Evolutionary conservation across 257 asterid genomes (phyloP).

Genomic region (Ocimum tenuiflorum): DNA sequence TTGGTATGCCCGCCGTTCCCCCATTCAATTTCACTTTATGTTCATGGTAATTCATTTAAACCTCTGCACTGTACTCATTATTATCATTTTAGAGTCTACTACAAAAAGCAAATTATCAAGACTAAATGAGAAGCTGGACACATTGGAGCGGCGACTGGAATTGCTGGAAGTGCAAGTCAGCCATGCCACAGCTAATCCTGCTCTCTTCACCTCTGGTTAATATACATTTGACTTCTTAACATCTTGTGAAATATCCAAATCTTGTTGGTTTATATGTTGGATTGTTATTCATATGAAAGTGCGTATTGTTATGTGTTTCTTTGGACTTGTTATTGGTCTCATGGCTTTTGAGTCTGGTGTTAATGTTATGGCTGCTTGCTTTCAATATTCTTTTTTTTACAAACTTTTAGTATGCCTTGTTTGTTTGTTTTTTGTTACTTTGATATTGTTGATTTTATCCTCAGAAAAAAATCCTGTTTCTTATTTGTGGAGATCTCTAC

Average conservation of each 20-base stretch:
- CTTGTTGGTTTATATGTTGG: too few relatives aligned
- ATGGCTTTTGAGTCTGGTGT: slow-evolving; percentile 24
- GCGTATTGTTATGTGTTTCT: too few relatives aligned
- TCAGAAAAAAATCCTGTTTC: too few relatives aligned
- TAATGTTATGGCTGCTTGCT: too few relatives aligned
- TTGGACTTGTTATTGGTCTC: too few relatives aligned
- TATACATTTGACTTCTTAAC: too few relatives aligned
- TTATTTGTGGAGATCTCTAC: not conserved
- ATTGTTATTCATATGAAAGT: too few relatives aligned
- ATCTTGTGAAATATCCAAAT: too few relatives aligned
- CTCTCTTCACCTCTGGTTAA: slow-evolving; percentile 54
- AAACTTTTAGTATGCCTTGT: not conserved
- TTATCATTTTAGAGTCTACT: slow-evolving; percentile 52
- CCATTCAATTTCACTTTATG: not conserved
- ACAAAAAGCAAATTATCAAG: slow-evolving; percentile 65
- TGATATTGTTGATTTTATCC: not conserved
- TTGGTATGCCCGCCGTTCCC: slow-evolving; percentile 34
- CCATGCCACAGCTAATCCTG: slow-evolving; percentile 77
- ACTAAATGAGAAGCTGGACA: slow-evolving; percentile 77
- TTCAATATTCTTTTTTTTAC: not conserved
- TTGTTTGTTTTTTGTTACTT: not conserved
- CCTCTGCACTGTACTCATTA: too few relatives aligned
- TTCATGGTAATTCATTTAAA: not conserved
- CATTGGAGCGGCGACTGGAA: slow-evolving; percentile 74
- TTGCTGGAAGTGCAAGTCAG: slow-evolving; percentile 81